Evolutionary conservation across 148 eudicot species (phyloP).

Genomic region (Amaranthus cruentus): DNA sequence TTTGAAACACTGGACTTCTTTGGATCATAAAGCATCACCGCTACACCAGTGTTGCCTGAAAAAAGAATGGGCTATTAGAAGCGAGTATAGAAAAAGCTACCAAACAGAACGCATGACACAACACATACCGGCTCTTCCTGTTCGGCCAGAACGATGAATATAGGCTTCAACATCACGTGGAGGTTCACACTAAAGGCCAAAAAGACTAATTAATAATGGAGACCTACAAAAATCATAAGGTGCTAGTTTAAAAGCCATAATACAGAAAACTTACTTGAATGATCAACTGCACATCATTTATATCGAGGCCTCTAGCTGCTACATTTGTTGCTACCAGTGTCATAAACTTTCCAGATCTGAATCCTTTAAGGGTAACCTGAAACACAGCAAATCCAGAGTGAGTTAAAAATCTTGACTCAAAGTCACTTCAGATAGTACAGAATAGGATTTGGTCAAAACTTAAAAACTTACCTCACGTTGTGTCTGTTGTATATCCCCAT

Average conservation of each 20-base stretch:
- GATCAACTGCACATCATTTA: constrained; percentile 81
- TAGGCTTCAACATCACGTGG: constrained; percentile 97
- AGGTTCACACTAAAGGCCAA: constrained; percentile 64
- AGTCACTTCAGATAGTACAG: neutral
- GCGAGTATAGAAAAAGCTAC: neutral
- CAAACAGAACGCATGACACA: neutral
- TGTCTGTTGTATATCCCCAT: constrained; percentile 89
- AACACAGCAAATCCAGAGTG: constrained; percentile 8
- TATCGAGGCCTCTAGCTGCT: constrained; percentile 90
- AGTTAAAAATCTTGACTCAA: neutral
- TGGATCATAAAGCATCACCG: constrained; percentile 94
- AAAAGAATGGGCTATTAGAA: neutral
- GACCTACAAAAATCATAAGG: neutral
- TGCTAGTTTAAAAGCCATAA: neutral
- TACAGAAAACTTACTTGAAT: constrained; percentile 55
- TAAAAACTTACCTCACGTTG: constrained; percentile 64
- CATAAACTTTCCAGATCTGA: constrained; percentile 78
- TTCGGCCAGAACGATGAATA: constrained; percentile 96
- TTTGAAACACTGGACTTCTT: constrained; percentile 49
- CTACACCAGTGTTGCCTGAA: constrained; percentile 84
- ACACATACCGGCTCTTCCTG: constrained; percentile 85
- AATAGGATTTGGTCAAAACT: neutral
- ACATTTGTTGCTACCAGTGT: constrained; percentile 92
- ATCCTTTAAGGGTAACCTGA: constrained; percentile 76
- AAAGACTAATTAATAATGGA: neutral